Evolutionary conservation across 2,329 filamentous ascomycete species (phyloP).

Genomic region (Venturia nashicola): DNA sequence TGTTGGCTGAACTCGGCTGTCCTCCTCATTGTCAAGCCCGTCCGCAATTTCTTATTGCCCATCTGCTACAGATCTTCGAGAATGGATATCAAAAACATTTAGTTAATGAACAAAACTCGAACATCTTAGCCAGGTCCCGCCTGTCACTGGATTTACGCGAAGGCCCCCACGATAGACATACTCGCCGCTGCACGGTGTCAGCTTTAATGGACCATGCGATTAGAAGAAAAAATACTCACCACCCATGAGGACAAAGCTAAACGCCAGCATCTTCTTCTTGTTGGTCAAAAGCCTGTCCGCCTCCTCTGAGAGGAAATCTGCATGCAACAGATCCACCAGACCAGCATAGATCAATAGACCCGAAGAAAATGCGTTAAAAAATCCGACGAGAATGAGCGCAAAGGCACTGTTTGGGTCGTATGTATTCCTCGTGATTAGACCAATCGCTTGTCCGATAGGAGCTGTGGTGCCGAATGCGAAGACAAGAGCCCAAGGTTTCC

Average conservation of each 20-base stretch:
- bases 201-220: background rate
- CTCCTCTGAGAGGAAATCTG: constrained; percentile 48
- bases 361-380: constrained; percentile 54
- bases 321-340: constrained; percentile 50
- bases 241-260: constrained; percentile 28
- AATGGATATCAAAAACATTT: background rate
- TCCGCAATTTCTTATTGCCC: background rate
- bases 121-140: background rate
- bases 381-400: constrained; percentile 50
- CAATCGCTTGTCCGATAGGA: constrained; percentile 53
- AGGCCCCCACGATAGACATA: constrained; percentile 25
- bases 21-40: too few relatives aligned
- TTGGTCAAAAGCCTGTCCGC: constrained; percentile 34
- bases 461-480: constrained; percentile 52
- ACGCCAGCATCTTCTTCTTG: constrained; percentile 42
- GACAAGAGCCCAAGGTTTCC: constrained; percentile 49
- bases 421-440: constrained; percentile 41
- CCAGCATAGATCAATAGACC: constrained; percentile 51
- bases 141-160: constrained; percentile 17
- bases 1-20: background rate
- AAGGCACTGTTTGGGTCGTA: constrained; percentile 54
- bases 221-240: constrained; percentile 10
- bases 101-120: background rate
- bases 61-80: background rate
- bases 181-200: constrained; percentile 16